Base-by-base conservation (phyloP, 495 filamentous ascomycete species). In the Lepraria neglecta region DNA sequence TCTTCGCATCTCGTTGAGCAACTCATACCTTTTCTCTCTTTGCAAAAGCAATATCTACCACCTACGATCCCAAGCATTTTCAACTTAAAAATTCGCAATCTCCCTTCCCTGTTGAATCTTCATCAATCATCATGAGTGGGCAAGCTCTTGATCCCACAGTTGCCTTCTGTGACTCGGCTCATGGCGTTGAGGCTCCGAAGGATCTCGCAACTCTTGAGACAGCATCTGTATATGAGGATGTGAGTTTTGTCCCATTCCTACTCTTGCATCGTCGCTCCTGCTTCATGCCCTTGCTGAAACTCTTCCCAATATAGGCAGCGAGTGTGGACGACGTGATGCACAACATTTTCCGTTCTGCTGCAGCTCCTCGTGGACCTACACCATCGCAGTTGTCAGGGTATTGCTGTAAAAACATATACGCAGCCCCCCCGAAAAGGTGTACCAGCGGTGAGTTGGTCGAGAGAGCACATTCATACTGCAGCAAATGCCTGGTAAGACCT, bases 401-500 rank as follows among this genome's bases (percentile, higher is more conserved):
- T 12, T 7, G 7, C 9, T 38, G 35, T 12, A 12, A 10, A 19
- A 50, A 40, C 21, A 60, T 40, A n/a, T 40, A 52, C n/a, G 31
- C 12, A 28, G 31, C 15, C 48, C 48, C 28, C 21, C 21, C 21
- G 57, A 31, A 19, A 6, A 52, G 3, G 3, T 52, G 50, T n/a
- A 19, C 5, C 19, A 30, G 46, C 30, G 6, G 3, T 0, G 46
- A 60, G 21, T 2, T 10, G 24, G 35, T 60, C 3, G 7, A 27
- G n/a, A 51, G 21, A 42, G 58, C 58, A 3, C 33, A 45, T 27
- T 12, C 19, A 15, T 17, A 3, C 19, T 60, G 58, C 47, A 60
- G 58, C 58, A 17, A n/a, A 60, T 60, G 46, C 38, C 27, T 6
- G 0, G 58, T 52, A 51, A 59, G 58, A 5, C 21, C 27, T 24